Conservation (phyloP, 495 filamentous ascomycete species). For the Hyaloscypha hepaticicola region DNA sequence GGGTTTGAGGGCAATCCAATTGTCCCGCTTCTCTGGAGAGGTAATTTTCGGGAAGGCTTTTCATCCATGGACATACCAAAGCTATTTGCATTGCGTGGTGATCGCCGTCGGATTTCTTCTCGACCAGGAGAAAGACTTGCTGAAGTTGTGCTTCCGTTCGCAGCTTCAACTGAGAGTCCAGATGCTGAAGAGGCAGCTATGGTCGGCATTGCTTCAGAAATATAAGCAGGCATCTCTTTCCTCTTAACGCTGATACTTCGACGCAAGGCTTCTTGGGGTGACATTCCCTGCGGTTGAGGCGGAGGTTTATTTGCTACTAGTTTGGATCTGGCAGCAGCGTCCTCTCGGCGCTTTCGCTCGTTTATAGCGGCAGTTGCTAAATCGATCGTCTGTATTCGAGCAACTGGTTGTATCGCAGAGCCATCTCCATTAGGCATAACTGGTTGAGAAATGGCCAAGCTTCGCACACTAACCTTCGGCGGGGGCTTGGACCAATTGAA, state of each 20-base stretch:
- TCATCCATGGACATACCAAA: slow-evolving; percentile 19
- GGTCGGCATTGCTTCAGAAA: slow-evolving; percentile 9
- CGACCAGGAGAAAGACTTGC: slow-evolving; percentile 31
- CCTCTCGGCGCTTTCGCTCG: slow-evolving; percentile 47
- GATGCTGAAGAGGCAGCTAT: slow-evolving; percentile 21
- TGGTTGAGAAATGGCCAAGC: slow-evolving; percentile 49
- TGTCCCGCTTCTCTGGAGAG: slow-evolving; percentile 46
- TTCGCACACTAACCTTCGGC: slow-evolving; percentile 34
- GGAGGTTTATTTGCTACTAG: slow-evolving; percentile 40
- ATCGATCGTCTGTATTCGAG: slow-evolving; percentile 46
- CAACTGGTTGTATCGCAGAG: slow-evolving; percentile 38
- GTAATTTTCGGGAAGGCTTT: slow-evolving; percentile 31
- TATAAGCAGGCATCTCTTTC: slow-evolving; percentile 37
- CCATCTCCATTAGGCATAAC: slow-evolving; percentile 41
- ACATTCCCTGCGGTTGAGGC: slow-evolving; percentile 35
- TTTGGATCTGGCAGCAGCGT: slow-evolving; percentile 32
- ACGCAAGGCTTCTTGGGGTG: slow-evolving; percentile 30
- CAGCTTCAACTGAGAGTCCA: slow-evolving; percentile 19
- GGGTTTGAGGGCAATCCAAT: slow-evolving; percentile 52
- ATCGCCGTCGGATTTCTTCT: slow-evolving; percentile 31
- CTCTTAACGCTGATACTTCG: slow-evolving; percentile 42
- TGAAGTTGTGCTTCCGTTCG: slow-evolving; percentile 28
- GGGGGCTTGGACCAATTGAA: slow-evolving; percentile 36
- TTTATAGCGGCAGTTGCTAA: slow-evolving; percentile 45
- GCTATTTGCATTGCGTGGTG: slow-evolving; percentile 24